Evolutionary conservation across 2,329 filamentous ascomycete genomes (phyloP).

Genomic region (Eutypella sp.): DNA sequence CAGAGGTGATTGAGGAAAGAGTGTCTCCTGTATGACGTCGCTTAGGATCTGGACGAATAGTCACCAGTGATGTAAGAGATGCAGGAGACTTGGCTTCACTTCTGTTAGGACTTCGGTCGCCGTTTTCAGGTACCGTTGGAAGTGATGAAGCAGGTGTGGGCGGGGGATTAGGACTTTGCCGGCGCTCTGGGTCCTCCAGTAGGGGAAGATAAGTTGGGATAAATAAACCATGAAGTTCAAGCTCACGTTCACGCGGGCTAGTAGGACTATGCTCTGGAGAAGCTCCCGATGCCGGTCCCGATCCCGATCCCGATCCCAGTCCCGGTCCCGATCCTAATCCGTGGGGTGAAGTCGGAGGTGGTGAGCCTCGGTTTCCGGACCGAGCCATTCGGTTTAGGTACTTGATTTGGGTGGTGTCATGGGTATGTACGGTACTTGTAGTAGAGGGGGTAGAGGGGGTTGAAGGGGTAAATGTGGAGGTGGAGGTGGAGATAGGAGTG

Average conservation of each 20-base stretch:
- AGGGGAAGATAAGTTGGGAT: constrained; percentile 59
- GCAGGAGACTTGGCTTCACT: constrained; percentile 14
- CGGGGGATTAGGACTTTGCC: constrained; percentile 14
- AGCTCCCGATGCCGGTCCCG: too few species aligned
- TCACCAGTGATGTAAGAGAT: constrained; percentile 12
- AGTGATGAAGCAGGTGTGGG: constrained; percentile 8
- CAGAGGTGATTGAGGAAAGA: constrained; percentile 46
- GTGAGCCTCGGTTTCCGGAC: too few species aligned
- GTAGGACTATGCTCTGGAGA: constrained; percentile 32
- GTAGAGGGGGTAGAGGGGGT: too few species aligned
- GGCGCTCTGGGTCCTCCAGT: constrained; percentile 44
- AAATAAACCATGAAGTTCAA: constrained; percentile 58
- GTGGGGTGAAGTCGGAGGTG: too few species aligned
- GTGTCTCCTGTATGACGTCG: constrained; percentile 42
- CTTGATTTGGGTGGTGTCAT: too few species aligned
- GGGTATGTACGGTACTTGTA: too few species aligned
- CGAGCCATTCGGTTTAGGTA: too few species aligned
- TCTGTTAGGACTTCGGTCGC: constrained; percentile 23
- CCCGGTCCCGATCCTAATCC: too few species aligned
- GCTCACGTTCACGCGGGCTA: constrained; percentile 50
- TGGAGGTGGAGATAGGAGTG: too few species aligned
- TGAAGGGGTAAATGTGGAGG: too few species aligned
- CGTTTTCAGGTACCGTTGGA: constrained; percentile 11
- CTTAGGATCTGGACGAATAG: constrained; percentile 29
- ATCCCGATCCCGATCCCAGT: too few species aligned